Conservation (phyloP, 768 basidiomycete species). For the Trametes sanguinea region DNA sequence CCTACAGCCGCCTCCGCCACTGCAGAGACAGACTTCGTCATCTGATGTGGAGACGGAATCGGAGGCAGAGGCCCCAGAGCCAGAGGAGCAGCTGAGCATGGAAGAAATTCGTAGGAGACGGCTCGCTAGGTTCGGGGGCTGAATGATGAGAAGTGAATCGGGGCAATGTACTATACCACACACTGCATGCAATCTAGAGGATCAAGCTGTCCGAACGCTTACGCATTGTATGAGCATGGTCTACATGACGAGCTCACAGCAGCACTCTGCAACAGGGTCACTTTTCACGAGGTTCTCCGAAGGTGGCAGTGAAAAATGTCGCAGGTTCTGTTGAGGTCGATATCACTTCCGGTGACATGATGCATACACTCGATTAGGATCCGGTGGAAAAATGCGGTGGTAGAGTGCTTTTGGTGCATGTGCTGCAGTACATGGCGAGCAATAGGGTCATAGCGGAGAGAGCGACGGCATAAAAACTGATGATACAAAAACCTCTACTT, state of each 20-base stretch:
- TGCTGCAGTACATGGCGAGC: conserved; percentile 32
- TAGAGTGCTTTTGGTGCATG: conserved; percentile 28
- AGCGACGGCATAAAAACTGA: conserved; percentile 25
- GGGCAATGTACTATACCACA: background rate
- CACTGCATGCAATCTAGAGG: background rate
- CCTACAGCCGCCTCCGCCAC: conserved; percentile 2
- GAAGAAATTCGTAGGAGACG: conserved; percentile 71
- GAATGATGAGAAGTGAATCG: background rate
- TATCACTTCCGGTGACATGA: background rate
- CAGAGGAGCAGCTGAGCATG: conserved; percentile 45
- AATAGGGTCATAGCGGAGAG: conserved; percentile 32
- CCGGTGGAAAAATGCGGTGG: conserved; percentile 24
- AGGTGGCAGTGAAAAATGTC: too few species aligned
- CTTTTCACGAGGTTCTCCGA: too few species aligned
- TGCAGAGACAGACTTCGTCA: conserved; percentile 23
- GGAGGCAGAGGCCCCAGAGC: conserved; percentile 31
- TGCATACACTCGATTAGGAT: conserved; percentile 4
- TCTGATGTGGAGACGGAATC: conserved; percentile 37
- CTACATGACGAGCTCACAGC: too few species aligned
- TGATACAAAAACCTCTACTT: conserved; percentile 27
- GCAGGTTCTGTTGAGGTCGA: background rate
- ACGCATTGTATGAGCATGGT: too few species aligned
- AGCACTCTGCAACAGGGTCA: too few species aligned
- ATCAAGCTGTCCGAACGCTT: too few species aligned
- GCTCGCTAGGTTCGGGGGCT: conserved; percentile 64